phyloP scores from a whole-genome alignment of 331 rosid genomes.

The Pyracantha coccinea region DNA sequence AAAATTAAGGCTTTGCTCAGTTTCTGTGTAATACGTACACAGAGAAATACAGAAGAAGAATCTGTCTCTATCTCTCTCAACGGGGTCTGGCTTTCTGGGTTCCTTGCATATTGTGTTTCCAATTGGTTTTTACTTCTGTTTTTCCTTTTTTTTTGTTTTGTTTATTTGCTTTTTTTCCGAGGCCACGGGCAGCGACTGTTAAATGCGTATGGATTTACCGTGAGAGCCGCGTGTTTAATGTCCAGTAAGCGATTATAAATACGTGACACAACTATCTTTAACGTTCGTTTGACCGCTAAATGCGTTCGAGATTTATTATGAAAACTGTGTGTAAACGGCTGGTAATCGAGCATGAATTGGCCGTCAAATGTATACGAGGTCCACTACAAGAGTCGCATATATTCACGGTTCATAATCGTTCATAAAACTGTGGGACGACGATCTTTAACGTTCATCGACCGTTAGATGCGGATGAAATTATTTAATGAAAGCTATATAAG shows the following conservation, averaged over 20 bases:
- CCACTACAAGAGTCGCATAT: neutral
- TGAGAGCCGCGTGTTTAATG: neutral
- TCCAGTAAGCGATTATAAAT: neutral
- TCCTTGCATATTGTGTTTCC: neutral
- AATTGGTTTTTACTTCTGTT: neutral
- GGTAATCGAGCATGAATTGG: no score
- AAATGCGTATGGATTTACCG: neutral
- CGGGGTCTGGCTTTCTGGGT: neutral
- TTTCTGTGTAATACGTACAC: neutral
- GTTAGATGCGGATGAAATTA: no score
- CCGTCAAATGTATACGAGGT: no score
- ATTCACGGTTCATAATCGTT: no score
- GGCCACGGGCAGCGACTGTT: neutral
- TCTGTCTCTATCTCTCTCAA: neutral
- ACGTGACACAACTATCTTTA: neutral
- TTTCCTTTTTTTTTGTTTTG: neutral
- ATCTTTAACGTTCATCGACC: neutral
- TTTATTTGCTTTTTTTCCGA: neutral
- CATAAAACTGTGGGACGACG: neutral
- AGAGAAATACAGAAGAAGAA: neutral
- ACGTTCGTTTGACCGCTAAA: neutral
- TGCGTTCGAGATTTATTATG: no score
- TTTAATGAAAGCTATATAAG: neutral
- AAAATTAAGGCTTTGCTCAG: constrained; percentile 20
- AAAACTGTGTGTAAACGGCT: no score